Evolutionary conservation across 108 stramenopile species (phyloP).

Genomic region (Schizochytrium sp.): DNA sequence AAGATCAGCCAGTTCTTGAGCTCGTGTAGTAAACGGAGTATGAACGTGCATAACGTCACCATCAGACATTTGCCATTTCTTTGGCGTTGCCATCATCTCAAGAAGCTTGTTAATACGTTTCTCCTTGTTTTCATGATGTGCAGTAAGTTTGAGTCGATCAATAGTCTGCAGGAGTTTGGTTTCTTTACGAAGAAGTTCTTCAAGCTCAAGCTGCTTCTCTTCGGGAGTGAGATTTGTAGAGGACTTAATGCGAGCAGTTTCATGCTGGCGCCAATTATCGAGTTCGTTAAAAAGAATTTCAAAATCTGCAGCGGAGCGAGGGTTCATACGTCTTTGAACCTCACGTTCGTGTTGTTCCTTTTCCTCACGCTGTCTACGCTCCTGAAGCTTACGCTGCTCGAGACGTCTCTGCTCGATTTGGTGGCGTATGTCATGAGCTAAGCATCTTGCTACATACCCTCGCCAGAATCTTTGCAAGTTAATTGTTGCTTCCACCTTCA

Average conservation of each 20-base stretch:
- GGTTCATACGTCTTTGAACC: slow-evolving; percentile 74
- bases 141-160: slow-evolving; percentile 72
- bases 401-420: slow-evolving; percentile 54
- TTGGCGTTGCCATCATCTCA: slow-evolving; percentile 72
- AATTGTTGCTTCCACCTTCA: slow-evolving; percentile 63
- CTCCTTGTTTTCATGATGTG: slow-evolving; percentile 65
- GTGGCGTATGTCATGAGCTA: slow-evolving; percentile 66
- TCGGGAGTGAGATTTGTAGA: not conserved
- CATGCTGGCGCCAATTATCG: slow-evolving; percentile 73
- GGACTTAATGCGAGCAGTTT: slow-evolving; percentile 66
- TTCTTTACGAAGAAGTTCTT: slow-evolving; percentile 75
- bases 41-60: slow-evolving; percentile 73
- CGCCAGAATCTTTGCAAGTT: slow-evolving; percentile 76
- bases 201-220: slow-evolving; percentile 40
- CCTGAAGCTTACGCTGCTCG: slow-evolving; percentile 58
- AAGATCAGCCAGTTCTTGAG: slow-evolving; percentile 73
- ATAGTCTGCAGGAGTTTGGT: slow-evolving; percentile 77
- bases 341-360: slow-evolving; percentile 60
- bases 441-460: slow-evolving; percentile 72
- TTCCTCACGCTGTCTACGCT: slow-evolving; percentile 9
- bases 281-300: slow-evolving; percentile 77
- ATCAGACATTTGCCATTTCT: slow-evolving; percentile 74
- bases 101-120: slow-evolving; percentile 69
- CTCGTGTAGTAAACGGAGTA: slow-evolving; percentile 76
- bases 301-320: slow-evolving; percentile 71